Evolutionary conservation across 2,329 filamentous ascomycete species (phyloP).

Genomic region (Alternaria ventricosa): DNA sequence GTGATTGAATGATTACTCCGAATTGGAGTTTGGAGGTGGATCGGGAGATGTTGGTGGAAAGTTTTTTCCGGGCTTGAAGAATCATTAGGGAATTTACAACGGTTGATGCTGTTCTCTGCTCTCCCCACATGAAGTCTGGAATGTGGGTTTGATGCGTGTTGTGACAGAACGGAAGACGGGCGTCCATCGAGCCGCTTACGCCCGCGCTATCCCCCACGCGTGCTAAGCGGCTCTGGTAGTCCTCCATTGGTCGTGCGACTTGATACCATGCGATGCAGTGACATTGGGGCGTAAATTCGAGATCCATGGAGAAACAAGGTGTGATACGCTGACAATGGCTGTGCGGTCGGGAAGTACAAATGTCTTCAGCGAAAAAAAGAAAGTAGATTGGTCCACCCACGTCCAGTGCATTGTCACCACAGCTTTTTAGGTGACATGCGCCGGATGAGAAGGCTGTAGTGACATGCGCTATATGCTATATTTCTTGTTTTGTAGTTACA

Average conservation of each 20-base stretch:
- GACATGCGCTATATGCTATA: slow-evolving; percentile 9
- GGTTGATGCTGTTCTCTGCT: too few relatives aligned
- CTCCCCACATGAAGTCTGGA: too few relatives aligned
- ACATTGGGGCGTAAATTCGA: background rate
- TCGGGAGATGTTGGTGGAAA: background rate
- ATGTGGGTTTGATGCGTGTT: too few relatives aligned
- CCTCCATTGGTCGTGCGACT: slow-evolving; percentile 7
- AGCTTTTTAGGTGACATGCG: background rate
- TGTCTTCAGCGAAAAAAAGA: background rate
- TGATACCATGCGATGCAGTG: background rate
- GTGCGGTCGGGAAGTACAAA: background rate
- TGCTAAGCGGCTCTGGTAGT: background rate
- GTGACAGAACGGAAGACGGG: too few relatives aligned
- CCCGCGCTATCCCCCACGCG: slow-evolving; percentile 14
- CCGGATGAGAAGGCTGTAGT: slow-evolving; percentile 12
- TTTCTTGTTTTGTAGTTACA: background rate
- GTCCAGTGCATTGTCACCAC: background rate
- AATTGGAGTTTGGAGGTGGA: background rate
- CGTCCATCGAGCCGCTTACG: slow-evolving; percentile 11
- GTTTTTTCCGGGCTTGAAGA: background rate
- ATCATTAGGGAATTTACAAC: too few relatives aligned
- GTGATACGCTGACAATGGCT: background rate
- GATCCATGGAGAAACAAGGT: background rate
- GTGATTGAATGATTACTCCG: background rate
- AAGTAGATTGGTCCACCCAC: background rate